Evolutionary conservation across 2,329 filamentous ascomycete genomes (phyloP).

Genomic region (Penicillium psychrosexuale): DNA sequence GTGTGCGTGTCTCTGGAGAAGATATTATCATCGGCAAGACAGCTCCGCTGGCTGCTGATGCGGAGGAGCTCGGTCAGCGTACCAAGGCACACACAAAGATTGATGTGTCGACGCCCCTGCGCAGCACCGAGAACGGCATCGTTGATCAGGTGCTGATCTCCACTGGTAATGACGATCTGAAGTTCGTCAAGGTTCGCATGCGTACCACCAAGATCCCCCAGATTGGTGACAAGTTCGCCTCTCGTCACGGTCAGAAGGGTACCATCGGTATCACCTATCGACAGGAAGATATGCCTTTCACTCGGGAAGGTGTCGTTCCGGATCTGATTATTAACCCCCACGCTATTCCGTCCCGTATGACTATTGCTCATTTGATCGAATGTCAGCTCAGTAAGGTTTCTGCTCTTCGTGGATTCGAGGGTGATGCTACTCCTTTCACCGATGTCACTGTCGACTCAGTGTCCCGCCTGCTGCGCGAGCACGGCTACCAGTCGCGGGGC

Average conservation of each 20-base stretch:
- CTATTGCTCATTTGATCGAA: constrained; percentile 99
- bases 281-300: constrained; percentile 98
- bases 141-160: constrained; percentile 91
- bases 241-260: constrained; percentile 97
- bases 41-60: constrained; percentile 86
- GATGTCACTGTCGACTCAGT: constrained; percentile 95
- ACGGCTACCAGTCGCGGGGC: constrained; percentile 93
- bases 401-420: constrained; percentile 88
- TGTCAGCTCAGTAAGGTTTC: constrained; percentile 96
- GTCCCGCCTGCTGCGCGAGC: constrained; percentile 77
- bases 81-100: constrained; percentile 88
- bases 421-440: constrained; percentile 95
- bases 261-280: constrained; percentile 98
- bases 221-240: constrained; percentile 98
- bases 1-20: constrained; percentile 91
- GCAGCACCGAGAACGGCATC: constrained; percentile 95
- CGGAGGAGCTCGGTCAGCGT: constrained; percentile 87
- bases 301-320: constrained; percentile 81
- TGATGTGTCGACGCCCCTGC: constrained; percentile 89
- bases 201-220: constrained; percentile 97
- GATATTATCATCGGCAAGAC: constrained; percentile 99
- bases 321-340: constrained; percentile 99
- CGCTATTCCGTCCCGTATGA: constrained; percentile 99
- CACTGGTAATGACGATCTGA: constrained; percentile 88
- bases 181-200: constrained; percentile 96